Evolutionary conservation across 352 stramenopile species (phyloP).

Genomic region (Phytophthora nicotianae): DNA sequence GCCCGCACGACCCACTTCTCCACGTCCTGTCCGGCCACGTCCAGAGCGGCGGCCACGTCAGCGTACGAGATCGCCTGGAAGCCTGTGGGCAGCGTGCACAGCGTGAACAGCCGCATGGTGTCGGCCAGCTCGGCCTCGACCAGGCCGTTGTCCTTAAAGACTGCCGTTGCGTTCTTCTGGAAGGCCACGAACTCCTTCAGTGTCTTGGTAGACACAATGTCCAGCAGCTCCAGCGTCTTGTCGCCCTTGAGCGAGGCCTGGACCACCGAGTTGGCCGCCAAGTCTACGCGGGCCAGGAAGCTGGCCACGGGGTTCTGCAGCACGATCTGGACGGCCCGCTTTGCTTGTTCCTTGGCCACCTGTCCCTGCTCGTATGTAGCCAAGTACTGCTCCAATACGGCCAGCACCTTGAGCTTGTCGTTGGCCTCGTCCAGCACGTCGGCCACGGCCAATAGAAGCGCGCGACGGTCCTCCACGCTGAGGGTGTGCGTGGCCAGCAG

Average conservation of each 20-base stretch:
- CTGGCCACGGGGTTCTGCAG: conserved; percentile 90
- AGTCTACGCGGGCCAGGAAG: conserved; percentile 90
- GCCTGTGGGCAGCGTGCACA: conserved; percentile 90
- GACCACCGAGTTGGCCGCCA: conserved; percentile 86
- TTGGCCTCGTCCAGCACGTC: conserved; percentile 68
- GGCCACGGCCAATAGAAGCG: conserved; percentile 72
- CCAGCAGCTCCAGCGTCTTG: conserved; percentile 87
- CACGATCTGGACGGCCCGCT: conserved; percentile 84
- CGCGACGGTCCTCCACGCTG: conserved; percentile 52
- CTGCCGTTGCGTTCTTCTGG: conserved; percentile 61
- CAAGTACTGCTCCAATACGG: conserved; percentile 83
- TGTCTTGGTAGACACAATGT: conserved; percentile 93
- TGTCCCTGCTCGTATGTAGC: conserved; percentile 51
- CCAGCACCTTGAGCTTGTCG: conserved; percentile 61
- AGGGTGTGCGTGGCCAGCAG: conserved; percentile 57
- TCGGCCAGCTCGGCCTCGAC: conserved; percentile 64
- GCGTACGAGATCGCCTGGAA: conserved; percentile 93
- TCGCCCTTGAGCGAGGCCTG: conserved; percentile 63
- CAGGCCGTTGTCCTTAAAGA: conserved; percentile 69
- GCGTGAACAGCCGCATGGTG: conserved; percentile 93
- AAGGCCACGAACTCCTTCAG: conserved; percentile 90
- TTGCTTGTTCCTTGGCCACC: conserved; percentile 68
- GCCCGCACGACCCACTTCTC: conserved; percentile 95
- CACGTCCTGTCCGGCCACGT: conserved; percentile 85
- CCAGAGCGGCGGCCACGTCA: conserved; percentile 82